These are phyloP conservation scores for Inonotus hispidus DNA, from an alignment of 1,284 basidiomycete species.

Conservation along the genomic window DNA sequence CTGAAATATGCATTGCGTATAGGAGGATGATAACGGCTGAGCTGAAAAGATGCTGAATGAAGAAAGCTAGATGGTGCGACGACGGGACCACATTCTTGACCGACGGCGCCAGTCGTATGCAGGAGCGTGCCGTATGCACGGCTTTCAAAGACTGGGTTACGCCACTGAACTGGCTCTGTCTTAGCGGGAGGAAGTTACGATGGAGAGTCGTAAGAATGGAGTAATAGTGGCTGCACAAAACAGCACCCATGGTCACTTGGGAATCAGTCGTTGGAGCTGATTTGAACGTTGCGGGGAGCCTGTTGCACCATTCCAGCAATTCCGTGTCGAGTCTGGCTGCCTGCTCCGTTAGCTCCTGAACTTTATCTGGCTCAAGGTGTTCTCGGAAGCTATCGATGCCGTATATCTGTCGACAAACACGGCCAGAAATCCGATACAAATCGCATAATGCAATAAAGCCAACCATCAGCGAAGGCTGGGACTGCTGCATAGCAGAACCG, in stretches of 20 bases:
- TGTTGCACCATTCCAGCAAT: conserved; percentile 77
- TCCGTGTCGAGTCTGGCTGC: conserved; percentile 75
- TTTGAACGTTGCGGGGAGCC: conserved; percentile 68
- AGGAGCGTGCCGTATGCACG: conserved; percentile 71
- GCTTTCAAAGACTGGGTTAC: conserved; percentile 69
- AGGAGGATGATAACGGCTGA: conserved; percentile 84
- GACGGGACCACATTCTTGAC: conserved; percentile 81
- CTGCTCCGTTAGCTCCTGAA: conserved; percentile 62
- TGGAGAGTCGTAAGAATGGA: conserved; percentile 84
- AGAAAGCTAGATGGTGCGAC: conserved; percentile 86
- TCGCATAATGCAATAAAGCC: conserved; percentile 72
- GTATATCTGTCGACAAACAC: conserved; percentile 78
- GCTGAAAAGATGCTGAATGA: conserved; percentile 88
- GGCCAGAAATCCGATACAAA: conserved; percentile 78
- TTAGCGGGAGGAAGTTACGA: conserved; percentile 79
- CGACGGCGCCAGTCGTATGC: conserved; percentile 80
- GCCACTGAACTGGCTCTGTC: conserved; percentile 48
- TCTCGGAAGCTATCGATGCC: conserved; percentile 71
- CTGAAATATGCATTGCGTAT: conserved; percentile 80
- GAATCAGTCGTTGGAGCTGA: conserved; percentile 64
- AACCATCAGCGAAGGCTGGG: conserved; percentile 67
- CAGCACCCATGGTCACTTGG: conserved; percentile 82
- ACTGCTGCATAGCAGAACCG: conserved; percentile 49
- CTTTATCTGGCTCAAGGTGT: conserved; percentile 65
- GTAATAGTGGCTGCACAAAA: conserved; percentile 86